phyloP scores from a whole-genome alignment of 768 basidiomycete species.

The Rhodosporidiobolus odoratus region DNA sequence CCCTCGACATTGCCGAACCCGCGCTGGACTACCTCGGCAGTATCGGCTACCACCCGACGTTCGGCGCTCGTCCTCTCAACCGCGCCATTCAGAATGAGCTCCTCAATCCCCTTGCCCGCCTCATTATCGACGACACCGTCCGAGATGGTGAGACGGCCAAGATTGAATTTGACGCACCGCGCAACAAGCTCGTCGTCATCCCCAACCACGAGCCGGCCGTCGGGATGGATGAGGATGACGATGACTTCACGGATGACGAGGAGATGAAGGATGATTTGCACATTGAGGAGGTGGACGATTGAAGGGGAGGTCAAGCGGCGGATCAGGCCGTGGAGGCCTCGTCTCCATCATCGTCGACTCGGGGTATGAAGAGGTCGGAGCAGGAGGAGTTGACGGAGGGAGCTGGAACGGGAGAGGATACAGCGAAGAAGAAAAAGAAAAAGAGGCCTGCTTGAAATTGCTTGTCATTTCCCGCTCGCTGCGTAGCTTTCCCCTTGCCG shows the following conservation, averaged over 20 bases:
- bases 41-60: conserved; percentile 69
- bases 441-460: background rate
- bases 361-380: background rate
- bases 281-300: conserved; percentile 36
- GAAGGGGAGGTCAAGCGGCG: conserved; percentile 24
- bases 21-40: conserved; percentile 64
- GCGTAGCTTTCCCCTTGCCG: too few species aligned
- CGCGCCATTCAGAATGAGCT: conserved; percentile 86
- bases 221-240: conserved; percentile 60
- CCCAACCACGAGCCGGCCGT: conserved; percentile 72
- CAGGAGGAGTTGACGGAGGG: background rate
- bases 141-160: conserved; percentile 71
- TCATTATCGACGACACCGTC: conserved; percentile 75
- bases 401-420: background rate
- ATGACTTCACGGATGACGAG: conserved; percentile 48
- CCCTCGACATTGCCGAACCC: conserved; percentile 65
- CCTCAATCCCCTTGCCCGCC: conserved; percentile 78
- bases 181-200: conserved; percentile 68
- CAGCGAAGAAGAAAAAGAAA: background rate
- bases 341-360: background rate
- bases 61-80: conserved; percentile 88
- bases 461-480: too few species aligned
- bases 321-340: conserved; percentile 26
- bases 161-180: conserved; percentile 72
- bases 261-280: conserved; percentile 22